Conservation (phyloP, 106 monocot species). For the Ottelia alismoides region DNA sequence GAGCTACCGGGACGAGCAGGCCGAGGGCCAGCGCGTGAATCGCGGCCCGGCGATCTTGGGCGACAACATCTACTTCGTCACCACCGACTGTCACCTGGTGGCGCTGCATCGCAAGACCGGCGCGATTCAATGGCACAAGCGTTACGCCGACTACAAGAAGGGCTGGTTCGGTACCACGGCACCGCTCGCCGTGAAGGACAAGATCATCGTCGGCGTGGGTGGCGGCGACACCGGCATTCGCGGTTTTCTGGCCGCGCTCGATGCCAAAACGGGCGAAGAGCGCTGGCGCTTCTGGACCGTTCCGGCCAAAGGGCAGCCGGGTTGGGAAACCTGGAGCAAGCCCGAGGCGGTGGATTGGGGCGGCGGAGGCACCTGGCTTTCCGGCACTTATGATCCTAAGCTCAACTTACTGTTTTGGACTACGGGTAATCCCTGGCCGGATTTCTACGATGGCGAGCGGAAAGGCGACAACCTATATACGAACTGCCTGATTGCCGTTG, state of each 20-base stretch:
- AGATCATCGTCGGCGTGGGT: background rate
- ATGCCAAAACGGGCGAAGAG: background rate
- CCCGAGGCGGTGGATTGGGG: background rate
- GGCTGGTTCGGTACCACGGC: background rate
- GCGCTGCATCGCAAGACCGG: background rate
- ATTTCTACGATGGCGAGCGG: too few species aligned
- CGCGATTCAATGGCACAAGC: background rate
- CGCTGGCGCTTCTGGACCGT: background rate
- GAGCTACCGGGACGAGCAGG: background rate
- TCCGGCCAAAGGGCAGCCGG: background rate
- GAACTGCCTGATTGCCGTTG: background rate
- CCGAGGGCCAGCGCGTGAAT: background rate
- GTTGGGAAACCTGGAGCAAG: background rate
- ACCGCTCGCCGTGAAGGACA: background rate
- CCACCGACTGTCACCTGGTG: background rate
- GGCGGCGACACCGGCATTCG: too few species aligned
- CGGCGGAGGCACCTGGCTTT: background rate
- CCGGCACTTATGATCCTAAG: background rate
- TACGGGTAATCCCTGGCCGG: background rate
- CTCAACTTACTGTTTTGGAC: background rate
- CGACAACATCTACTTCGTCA: background rate
- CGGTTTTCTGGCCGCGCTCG: background rate
- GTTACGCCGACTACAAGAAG: too few species aligned
- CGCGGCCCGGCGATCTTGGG: background rate
- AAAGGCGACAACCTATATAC: background rate